These are phyloP conservation scores for Ceratobasidium sp. DNA, from an alignment of 1,284 basidiomycete genomes.

Conservation along the genomic window DNA sequence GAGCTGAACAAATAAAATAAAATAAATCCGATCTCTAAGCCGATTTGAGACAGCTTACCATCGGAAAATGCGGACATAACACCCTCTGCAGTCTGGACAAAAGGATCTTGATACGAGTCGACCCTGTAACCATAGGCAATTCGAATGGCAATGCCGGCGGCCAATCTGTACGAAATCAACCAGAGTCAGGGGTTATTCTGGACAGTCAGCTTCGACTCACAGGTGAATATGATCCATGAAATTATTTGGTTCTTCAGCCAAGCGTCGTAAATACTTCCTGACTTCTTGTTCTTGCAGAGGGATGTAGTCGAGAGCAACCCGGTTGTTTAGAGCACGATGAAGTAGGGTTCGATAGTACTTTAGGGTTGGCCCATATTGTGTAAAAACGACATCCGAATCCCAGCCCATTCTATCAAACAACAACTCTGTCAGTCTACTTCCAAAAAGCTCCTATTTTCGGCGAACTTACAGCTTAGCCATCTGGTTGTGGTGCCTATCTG, in stretches of 20 bases:
- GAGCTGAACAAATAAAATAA: not conserved
- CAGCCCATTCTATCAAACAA: not conserved
- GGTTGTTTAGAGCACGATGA: not conserved
- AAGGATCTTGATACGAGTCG: not conserved
- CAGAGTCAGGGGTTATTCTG: not conserved
- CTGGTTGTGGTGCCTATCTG: slow-evolving; percentile 5
- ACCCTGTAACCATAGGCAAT: slow-evolving; percentile 8
- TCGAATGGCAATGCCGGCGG: not conserved
- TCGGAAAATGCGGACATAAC: slow-evolving; percentile 1
- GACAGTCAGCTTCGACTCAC: not conserved
- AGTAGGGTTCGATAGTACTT: not conserved
- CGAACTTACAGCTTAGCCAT: slow-evolving; percentile 17
- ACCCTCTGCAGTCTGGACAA: not conserved
- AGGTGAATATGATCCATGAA: slow-evolving; percentile 5
- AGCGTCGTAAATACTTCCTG: not conserved
- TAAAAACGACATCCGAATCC: not conserved
- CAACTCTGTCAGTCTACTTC: not conserved
- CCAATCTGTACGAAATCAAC: not conserved
- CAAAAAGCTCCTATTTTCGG: not conserved
- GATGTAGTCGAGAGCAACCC: not conserved
- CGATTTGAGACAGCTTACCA: not conserved
- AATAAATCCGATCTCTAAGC: too few relatives aligned
- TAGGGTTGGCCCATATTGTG: not conserved
- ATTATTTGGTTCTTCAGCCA: not conserved
- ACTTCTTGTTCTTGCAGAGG: slow-evolving; percentile 12